phyloP scores from a whole-genome alignment of 768 basidiomycete species.

The Pleurotus sapidus region DNA sequence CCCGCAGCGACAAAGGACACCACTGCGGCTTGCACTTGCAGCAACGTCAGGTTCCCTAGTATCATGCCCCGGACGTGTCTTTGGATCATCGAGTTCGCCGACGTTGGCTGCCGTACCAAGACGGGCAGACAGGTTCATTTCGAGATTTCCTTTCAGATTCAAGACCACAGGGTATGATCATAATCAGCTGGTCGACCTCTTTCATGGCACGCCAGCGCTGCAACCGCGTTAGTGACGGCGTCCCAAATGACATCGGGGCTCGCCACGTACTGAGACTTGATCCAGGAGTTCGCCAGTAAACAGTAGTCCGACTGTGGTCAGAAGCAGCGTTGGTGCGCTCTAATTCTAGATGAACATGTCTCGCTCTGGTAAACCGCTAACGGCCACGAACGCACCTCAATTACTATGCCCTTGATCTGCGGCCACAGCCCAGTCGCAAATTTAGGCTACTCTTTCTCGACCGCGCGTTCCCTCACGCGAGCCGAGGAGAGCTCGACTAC shows the following conservation, averaged over 20 bases:
- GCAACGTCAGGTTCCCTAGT: conserved; percentile 75
- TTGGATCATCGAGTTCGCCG: conserved; percentile 80
- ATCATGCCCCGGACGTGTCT: conserved; percentile 63
- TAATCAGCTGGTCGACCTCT: conserved; percentile 91
- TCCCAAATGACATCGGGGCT: neutral
- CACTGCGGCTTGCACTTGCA: conserved; percentile 91
- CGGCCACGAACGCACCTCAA: conserved; percentile 53
- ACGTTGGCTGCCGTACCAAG: conserved; percentile 95
- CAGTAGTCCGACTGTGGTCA: conserved; percentile 80
- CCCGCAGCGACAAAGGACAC: conserved; percentile 87
- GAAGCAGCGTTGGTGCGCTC: conserved; percentile 85
- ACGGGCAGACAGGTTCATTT: conserved; percentile 97
- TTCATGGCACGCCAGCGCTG: conserved; percentile 89
- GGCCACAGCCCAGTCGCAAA: conserved; percentile 37
- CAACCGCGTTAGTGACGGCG: neutral
- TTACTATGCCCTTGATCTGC: conserved; percentile 58
- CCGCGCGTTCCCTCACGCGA: conserved; percentile 24
- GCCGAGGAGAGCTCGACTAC: conserved; percentile 42
- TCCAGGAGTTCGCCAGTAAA: conserved; percentile 91
- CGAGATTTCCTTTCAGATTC: conserved; percentile 97
- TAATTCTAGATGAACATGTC: conserved; percentile 24
- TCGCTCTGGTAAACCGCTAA: neutral
- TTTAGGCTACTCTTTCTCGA: conserved; percentile 12
- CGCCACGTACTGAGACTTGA: conserved; percentile 69
- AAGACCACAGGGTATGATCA: conserved; percentile 93